Evolutionary conservation across 495 filamentous ascomycete genomes (phyloP).

Genomic region (Cercophora scortea): DNA sequence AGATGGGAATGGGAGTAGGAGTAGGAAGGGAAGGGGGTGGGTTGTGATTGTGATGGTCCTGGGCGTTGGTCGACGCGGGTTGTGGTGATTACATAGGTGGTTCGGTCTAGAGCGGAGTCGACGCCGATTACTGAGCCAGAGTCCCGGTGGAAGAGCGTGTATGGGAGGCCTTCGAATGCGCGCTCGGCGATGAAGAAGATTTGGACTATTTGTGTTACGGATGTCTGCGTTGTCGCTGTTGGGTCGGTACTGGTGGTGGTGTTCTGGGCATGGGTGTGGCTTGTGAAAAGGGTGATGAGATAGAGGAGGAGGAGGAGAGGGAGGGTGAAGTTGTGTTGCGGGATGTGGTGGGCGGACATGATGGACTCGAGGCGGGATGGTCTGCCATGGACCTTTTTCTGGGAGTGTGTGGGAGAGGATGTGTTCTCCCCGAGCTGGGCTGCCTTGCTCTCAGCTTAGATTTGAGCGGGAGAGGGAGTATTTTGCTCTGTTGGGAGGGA

Average conservation of each 20-base stretch:
- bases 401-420: too few relatives aligned
- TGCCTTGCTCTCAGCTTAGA: too few relatives aligned
- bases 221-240: neutral
- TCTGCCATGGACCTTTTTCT: too few relatives aligned
- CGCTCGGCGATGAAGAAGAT: conserved; percentile 23
- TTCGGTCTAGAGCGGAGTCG: conserved; percentile 5
- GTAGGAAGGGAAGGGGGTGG: too few relatives aligned
- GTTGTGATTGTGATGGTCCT: neutral
- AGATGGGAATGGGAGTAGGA: neutral
- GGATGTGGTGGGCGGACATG: too few relatives aligned
- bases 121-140: conserved; percentile 14
- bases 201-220: conserved; percentile 9
- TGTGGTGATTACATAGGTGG: conserved; percentile 18
- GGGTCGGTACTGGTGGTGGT: neutral
- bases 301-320: too few relatives aligned
- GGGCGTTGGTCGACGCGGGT: conserved; percentile 9
- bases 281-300: neutral
- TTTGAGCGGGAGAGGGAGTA: too few relatives aligned
- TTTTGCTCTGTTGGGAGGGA: too few relatives aligned
- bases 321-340: too few relatives aligned
- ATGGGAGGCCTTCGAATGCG: conserved; percentile 16
- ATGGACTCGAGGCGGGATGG: too few relatives aligned
- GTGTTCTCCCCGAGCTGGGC: too few relatives aligned
- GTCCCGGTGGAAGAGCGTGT: conserved; percentile 15
- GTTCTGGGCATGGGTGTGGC: neutral